Evolutionary conservation across 495 filamentous ascomycete genomes (phyloP).

Genomic region (Penicillium argentinense): DNA sequence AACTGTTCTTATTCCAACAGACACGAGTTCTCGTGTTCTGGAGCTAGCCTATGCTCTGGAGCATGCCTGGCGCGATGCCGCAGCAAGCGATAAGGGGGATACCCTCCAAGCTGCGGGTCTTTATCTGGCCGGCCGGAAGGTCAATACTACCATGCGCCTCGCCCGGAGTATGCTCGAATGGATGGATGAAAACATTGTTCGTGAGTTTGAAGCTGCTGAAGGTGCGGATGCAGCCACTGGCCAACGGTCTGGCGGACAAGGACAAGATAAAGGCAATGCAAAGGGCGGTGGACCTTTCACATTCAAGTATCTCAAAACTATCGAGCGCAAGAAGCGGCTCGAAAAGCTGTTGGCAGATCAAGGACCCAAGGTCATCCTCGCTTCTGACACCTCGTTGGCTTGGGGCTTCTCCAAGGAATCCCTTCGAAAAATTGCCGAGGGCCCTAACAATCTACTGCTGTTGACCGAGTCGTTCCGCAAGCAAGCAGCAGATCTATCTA

Average conservation of each 20-base stretch:
- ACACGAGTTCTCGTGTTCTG: conserved; percentile 91
- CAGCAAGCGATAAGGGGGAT: conserved; percentile 44
- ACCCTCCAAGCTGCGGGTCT: conserved; percentile 68
- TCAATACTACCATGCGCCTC: conserved; percentile 79
- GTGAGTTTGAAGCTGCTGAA: conserved; percentile 83
- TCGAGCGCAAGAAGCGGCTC: conserved; percentile 73
- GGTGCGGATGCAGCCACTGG: conserved; percentile 45
- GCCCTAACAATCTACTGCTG: conserved; percentile 77
- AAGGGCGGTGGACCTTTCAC: conserved; percentile 77
- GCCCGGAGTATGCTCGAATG: conserved; percentile 96
- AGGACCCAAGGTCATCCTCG: conserved; percentile 76
- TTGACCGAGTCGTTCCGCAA: conserved; percentile 68
- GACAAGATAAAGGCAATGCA: conserved; percentile 35
- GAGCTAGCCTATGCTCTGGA: conserved; percentile 92
- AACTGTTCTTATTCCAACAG: conserved; percentile 91
- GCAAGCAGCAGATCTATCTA: conserved; percentile 37
- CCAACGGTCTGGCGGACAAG: conserved; percentile 33
- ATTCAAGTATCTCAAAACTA: conserved; percentile 78
- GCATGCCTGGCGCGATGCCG: conserved; percentile 79
- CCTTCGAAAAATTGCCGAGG: conserved; percentile 68
- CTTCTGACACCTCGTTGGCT: conserved; percentile 83
- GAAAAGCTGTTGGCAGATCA: conserved; percentile 56
- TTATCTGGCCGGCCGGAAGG: conserved; percentile 79
- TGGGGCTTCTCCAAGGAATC: conserved; percentile 96
- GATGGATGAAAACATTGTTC: conserved; percentile 94